Evolutionary conservation across 345 rosid species (phyloP), one percentile per base, ranked within the genome.

Genomic region (Populus nigra): DNA sequence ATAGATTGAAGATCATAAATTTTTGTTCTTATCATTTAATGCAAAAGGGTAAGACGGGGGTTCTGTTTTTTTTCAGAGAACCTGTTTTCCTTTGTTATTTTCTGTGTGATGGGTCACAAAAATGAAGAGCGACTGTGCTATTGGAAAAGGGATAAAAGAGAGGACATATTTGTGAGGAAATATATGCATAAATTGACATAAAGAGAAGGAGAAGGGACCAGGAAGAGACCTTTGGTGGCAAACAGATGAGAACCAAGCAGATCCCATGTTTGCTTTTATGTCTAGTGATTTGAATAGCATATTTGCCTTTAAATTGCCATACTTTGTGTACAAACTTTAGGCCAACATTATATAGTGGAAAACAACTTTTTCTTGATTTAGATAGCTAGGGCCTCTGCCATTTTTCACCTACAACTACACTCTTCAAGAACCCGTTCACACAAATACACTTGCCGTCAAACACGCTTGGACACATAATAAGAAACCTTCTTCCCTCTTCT

Each of bases 341-440:
- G 74, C 90, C 90, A 84, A 87, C 89, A 88, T 86, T 74, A 63
- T 57, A 11, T 87, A 85, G 90, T 89, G 92, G 90, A 84, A 83
- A 81, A 71, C 86, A 77, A 77, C 89, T 85, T 86, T 86, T 87
- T 74, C 68, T 74, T 18, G 74, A 72, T 82, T 81, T 66, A 82
- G 87, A 82, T 80, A 5, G 36, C 36, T 33, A 76, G 76, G 85
- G 69, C 83, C 59, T 45, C 17, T 9, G 10, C 75, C 18, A 17
- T 47, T 55, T 12, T 15, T 69, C 23, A 12, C 63, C 5, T 20
- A 3, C 53, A 29, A 57, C 11, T 1, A 2, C 63, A n/a, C 23
- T 57, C 63, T 57, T 23, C 2, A 57, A 12, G 53, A n/a, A 20
- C 59, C 59, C 76, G 59, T 22, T 22, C 9, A 13, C 76, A 57